Percentiles rank a stretch among this genome's conserved stretches.
Conservation (phyloP, 208 protist species). For the Trypanosoma cruzi region DNA sequence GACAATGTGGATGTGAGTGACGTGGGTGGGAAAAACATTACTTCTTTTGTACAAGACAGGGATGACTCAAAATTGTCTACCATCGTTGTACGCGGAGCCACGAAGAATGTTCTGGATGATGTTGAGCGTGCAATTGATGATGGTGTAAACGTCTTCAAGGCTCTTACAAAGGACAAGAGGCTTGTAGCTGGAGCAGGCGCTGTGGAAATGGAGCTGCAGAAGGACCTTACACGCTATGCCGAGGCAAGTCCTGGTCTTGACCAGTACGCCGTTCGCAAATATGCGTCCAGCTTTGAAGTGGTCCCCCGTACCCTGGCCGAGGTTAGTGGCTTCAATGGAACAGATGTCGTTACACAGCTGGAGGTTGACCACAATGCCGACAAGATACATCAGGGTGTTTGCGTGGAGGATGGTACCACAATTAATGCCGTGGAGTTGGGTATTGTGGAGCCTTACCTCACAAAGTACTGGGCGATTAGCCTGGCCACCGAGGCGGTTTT, state of each 20-base stretch:
- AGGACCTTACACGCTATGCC: conserved; percentile 84
- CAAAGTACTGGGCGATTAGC: conserved; percentile 95
- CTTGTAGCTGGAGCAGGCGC: conserved; percentile 98
- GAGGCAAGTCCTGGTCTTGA: conserved; percentile 95
- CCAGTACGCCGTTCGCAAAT: conserved; percentile 99
- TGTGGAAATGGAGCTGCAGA: conserved; percentile 96
- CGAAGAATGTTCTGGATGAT: conserved; percentile 98
- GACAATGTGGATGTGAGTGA: conserved; percentile 95
- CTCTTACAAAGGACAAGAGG: conserved; percentile 92
- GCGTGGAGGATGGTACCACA: conserved; percentile 90
- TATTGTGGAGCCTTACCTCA: conserved; percentile 95
- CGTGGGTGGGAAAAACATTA: conserved; percentile 96
- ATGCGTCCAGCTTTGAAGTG: conserved; percentile 97
- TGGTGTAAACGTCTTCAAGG: conserved; percentile 98
- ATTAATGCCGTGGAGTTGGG: conserved; percentile 81
- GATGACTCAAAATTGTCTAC: conserved; percentile 96
- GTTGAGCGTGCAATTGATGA: conserved; percentile 97
- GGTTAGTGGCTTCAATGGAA: conserved; percentile 96
- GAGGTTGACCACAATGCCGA: conserved; percentile 95
- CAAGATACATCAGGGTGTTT: conserved; percentile 91
- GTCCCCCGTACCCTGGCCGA: conserved; percentile 98
- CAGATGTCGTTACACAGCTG: conserved; percentile 96
- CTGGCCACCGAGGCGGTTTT: conserved; percentile 97
- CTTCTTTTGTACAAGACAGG: conserved; percentile 95
- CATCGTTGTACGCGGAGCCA: conserved; percentile 98